Conservation (phyloP, 73 alveolate species). For the Paramecium caudatum region DNA sequence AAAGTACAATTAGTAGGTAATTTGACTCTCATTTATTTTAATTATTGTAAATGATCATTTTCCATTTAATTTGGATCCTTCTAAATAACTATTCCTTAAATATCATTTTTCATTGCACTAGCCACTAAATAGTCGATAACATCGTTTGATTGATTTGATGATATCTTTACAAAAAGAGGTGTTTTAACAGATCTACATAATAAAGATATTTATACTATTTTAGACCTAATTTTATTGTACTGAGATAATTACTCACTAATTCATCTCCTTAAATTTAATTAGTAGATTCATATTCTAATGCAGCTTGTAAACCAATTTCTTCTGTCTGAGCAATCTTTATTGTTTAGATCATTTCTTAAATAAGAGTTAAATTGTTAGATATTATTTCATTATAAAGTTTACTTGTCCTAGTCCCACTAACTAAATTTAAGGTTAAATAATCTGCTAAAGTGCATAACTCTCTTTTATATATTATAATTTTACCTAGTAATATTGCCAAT, state of each 20-base stretch:
- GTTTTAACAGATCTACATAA: background rate
- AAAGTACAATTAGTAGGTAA: background rate
- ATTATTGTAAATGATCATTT: background rate
- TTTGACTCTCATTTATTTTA: background rate
- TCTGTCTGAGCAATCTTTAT: conserved; percentile 6
- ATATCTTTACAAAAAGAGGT: conserved; percentile 8
- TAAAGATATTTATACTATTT: background rate
- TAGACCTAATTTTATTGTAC: background rate
- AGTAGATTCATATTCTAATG: background rate
- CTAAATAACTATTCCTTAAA: conserved; percentile 36
- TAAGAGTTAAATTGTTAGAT: background rate
- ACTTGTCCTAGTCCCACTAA: background rate
- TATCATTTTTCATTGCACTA: background rate
- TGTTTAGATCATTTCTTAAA: background rate
- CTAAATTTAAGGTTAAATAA: conserved; percentile 21
- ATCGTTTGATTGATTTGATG: background rate
- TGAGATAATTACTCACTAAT: background rate
- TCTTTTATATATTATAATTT: background rate
- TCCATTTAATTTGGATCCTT: background rate
- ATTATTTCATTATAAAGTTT: background rate
- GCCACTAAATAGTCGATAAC: background rate
- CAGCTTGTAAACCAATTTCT: conserved; percentile 54
- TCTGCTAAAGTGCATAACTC: conserved; percentile 46
- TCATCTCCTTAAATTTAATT: background rate
- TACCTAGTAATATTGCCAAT: conserved; percentile 28